These are phyloP conservation scores for Trifolium repens DNA, from an alignment of 306 rosid genomes.

Conservation along the genomic window DNA sequence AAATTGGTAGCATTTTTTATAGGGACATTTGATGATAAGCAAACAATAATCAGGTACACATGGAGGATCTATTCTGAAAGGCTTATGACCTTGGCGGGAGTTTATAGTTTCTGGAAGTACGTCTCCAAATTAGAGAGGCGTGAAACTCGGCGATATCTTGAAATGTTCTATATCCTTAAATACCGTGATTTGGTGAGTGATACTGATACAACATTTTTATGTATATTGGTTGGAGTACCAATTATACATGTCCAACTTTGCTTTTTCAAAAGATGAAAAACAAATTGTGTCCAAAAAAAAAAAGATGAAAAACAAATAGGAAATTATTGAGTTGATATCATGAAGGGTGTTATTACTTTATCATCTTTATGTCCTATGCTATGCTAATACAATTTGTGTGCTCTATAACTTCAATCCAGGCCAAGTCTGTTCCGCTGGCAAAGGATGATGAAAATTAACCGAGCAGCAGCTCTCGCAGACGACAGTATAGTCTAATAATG, in stretches of 20 bases:
- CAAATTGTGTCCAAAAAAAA: too few relatives aligned
- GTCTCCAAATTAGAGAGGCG: constrained; percentile 91
- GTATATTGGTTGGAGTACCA: too few relatives aligned
- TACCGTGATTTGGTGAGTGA: constrained; percentile 90
- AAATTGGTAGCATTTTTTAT: background rate
- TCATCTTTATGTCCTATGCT: too few relatives aligned
- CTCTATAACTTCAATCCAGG: constrained; percentile 55
- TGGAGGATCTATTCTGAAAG: constrained; percentile 96
- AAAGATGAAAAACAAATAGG: background rate
- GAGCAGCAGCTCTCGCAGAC: background rate
- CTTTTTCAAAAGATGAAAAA: too few relatives aligned
- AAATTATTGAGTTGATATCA: background rate
- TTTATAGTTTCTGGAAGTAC: constrained; percentile 91
- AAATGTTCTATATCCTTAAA: constrained; percentile 94
- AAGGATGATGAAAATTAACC: constrained; percentile 49
- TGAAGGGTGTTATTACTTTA: constrained; percentile 11
- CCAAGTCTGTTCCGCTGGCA: constrained; percentile 67
- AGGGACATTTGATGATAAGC: constrained; percentile 7
- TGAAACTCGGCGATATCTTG: constrained; percentile 84
- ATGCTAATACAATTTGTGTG: too few relatives aligned
- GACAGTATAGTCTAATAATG: background rate
- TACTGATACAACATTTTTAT: background rate
- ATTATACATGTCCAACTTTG: too few relatives aligned
- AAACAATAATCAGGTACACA: constrained; percentile 65
- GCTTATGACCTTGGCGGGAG: constrained; percentile 92